phyloP scores from a whole-genome alignment of 176 grass and related monocot genomes.

The Hordeum vulgare region MorexV3_pseudomolecules_assembly NC_058524.1:65604648-65605147 shows the following conservation, averaged over 20 bases:
- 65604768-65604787: conserved; percentile 12
- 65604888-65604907: conserved; percentile 14
- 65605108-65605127: no score
- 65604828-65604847: not conserved
- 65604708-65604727: not conserved
- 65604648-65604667: not conserved
- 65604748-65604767: conserved; percentile 50
- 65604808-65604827: conserved; percentile 2
- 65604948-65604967: not conserved
- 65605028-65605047: no score
- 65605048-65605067: no score
- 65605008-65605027: no score
- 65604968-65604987: not conserved
- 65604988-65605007: no score
- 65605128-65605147: no score
- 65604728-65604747: not conserved
- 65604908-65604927: conserved; percentile 27
- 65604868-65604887: not conserved
- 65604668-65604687: not conserved
- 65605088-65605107: no score
- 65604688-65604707: not conserved
- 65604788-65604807: conserved; percentile 48
- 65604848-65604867: not conserved
- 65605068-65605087: no score
- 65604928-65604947: not conserved